phyloP scores from a whole-genome alignment of 148 eudicot genomes.

The Fagopyrum esculentum region DNA sequence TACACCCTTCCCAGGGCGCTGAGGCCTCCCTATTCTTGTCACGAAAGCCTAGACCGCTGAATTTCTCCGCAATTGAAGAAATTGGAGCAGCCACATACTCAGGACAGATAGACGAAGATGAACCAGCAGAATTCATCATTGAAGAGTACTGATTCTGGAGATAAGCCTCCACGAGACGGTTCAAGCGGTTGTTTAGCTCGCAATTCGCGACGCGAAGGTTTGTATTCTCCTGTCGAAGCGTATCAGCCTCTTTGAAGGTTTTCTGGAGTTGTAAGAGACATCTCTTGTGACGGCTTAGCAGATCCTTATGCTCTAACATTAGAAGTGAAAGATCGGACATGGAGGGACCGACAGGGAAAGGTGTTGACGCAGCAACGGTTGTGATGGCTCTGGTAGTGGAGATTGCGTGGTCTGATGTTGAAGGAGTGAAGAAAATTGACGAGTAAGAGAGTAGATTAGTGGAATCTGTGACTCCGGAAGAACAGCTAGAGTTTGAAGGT shows the following conservation, averaged over 20 bases:
- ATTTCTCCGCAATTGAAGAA: constrained; percentile 15
- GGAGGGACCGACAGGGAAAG: neutral
- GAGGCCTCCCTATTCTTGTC: constrained; percentile 2
- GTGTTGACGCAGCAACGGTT: neutral
- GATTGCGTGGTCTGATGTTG: neutral
- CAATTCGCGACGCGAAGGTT: constrained; percentile 46
- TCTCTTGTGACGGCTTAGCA: constrained; percentile 24
- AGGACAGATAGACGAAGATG: neutral
- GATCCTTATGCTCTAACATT: constrained; percentile 35
- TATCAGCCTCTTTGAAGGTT: constrained; percentile 36
- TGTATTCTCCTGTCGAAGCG: constrained; percentile 63
- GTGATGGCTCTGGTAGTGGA: constrained; percentile 4
- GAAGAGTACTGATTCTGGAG: constrained; percentile 15
- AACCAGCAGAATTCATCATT: neutral
- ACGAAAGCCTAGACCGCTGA: constrained; percentile 17
- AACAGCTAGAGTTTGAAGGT: neutral
- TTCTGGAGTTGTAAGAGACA: constrained; percentile 36
- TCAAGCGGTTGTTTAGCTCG: constrained; percentile 36
- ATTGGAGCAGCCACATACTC: neutral
- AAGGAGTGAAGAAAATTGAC: constrained; percentile 2
- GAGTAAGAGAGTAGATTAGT: constrained; percentile 3
- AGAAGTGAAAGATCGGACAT: constrained; percentile 19
- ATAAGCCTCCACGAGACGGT: constrained; percentile 23
- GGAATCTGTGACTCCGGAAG: neutral
- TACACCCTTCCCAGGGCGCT: constrained; percentile 6